phyloP scores from a whole-genome alignment of 305 asterid genomes.

The Plantago coronopus region DNA sequence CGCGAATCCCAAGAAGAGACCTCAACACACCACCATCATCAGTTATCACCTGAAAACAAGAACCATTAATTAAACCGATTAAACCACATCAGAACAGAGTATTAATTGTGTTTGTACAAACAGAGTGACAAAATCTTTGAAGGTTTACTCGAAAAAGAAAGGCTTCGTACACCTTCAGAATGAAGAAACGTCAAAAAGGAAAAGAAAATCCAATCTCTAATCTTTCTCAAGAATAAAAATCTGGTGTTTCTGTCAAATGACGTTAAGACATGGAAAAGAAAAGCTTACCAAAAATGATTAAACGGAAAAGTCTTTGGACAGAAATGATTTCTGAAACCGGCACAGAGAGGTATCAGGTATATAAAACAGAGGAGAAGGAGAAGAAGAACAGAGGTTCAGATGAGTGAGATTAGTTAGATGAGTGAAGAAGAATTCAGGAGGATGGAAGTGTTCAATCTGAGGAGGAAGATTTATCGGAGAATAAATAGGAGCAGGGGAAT shows the following conservation, averaged over 20 bases:
- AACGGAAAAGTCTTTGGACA: too few relatives aligned
- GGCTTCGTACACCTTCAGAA: slow-evolving; percentile 12
- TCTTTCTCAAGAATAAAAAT: neutral
- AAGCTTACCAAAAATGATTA: neutral
- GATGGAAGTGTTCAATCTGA: too few relatives aligned
- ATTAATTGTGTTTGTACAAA: slow-evolving; percentile 11
- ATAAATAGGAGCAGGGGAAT: too few relatives aligned
- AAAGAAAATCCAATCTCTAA: slow-evolving; percentile 9
- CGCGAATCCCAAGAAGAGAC: slow-evolving; percentile 22
- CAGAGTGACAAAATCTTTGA: slow-evolving; percentile 25
- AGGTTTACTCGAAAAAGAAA: slow-evolving; percentile 8
- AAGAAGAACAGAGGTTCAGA: too few relatives aligned
- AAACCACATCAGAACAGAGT: slow-evolving; percentile 11
- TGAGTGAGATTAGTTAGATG: too few relatives aligned
- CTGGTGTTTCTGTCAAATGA: neutral
- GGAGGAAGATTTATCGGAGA: too few relatives aligned
- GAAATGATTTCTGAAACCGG: too few relatives aligned
- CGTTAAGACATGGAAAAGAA: neutral
- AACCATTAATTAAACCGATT: too few relatives aligned
- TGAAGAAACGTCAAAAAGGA: slow-evolving; percentile 8
- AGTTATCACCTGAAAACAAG: slow-evolving; percentile 14
- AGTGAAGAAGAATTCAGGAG: too few relatives aligned
- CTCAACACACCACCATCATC: slow-evolving; percentile 13
- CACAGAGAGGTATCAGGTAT: too few relatives aligned
- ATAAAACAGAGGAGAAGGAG: too few relatives aligned